Evolutionary conservation across 78 protist genomes (phyloP), one percentile per base, ranked within the genome.

Genomic region (Speleostelium caveatum): DNA sequence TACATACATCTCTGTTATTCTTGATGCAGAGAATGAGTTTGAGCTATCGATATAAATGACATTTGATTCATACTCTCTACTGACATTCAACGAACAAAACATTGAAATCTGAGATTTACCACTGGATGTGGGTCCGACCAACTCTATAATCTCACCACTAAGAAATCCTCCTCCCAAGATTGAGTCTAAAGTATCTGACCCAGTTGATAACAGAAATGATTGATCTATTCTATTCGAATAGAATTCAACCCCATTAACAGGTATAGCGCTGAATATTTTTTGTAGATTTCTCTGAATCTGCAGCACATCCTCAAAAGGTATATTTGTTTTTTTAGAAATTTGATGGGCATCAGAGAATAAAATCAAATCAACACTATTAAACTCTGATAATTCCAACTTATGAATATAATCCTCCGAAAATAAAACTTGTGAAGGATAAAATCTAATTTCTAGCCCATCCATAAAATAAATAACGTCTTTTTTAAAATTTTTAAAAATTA

Each of bases 71-170:
- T 75, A 60, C 8, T 7, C 1, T 35, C 32, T 60, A 3, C 49
- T 10, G 5, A 78, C 3, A 12, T 30, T n/a, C 28, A 78, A 22
- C 28, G 88, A 30, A 21, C 35, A 26, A 35, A 24, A 36, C 71
- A 68, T 67, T 35, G 79, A 21, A 33, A 83, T 55, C 59, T 83
- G 90, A 21, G 90, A 69, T 26, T 83, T 83, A 19, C 90, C 90
- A 58, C 65, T 49, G 19, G 79, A 32, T 1, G 90, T 55, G 5
- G 33, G 28, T 17, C 90, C 90, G 3, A 69, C 53, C 0, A 83
- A 21, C 67, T 83, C 90, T 28, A 38, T 36, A 2, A 83, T 49
- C n/a, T 83, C 90, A 41, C 90, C 90, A 51, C 33, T 2, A 3
- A 32, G 19, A 12, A 69, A 83, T 19, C 90, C 90, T 17, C 38